Base-by-base conservation (phyloP, 768 basidiomycete species). In the Wakefieldia striispora region DNA sequence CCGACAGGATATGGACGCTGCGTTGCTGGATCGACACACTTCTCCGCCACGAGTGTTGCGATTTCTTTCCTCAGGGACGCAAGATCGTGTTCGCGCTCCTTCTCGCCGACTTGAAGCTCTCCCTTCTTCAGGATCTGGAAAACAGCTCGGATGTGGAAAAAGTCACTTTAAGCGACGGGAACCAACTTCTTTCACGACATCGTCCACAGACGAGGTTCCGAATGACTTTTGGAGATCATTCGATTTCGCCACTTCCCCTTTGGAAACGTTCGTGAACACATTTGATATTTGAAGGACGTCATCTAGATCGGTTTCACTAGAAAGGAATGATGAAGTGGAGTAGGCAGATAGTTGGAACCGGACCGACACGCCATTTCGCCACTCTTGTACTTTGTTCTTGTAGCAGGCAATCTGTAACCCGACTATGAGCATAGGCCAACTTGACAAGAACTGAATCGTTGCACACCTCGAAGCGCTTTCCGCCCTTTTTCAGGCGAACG, bases 311-410 rank as follows among this genome's bases (percentile, higher is more conserved):
- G 88, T 92, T 76, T 98, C 95, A 23, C 91, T 93, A 47, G 10
- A 41, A 60, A 53, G 19, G 19, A 13, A 17, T 12, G 34, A 49
- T 59, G 31, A 51, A 50, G 19, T 6, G 21, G 40, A 20, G 10
- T 3, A 29, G 26, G 33, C 6, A 16, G 7, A 17, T 26, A 19
- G 27, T 24, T 20, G 11, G 37, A 21, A 23, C 48, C 17, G 24
- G 24, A 74, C 85, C 65, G 69, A 91, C 85, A 95, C 88, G 53
- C 94, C 94, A 50, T 81, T 91, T 50, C 97, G 76, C 82, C 86
- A 99, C 67, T 97, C 95, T 59, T 95, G 91, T 23, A 99, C 97
- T 71, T 97, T 97, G 72, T 99, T 99, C 77, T 97, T 95, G 76
- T 98, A 99, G 70, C 94, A 97, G 33, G 97, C 95, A 61, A 99